Evolutionary conservation across 495 filamentous ascomycete genomes (phyloP).

Genomic region (Penicillium lagena): DNA sequence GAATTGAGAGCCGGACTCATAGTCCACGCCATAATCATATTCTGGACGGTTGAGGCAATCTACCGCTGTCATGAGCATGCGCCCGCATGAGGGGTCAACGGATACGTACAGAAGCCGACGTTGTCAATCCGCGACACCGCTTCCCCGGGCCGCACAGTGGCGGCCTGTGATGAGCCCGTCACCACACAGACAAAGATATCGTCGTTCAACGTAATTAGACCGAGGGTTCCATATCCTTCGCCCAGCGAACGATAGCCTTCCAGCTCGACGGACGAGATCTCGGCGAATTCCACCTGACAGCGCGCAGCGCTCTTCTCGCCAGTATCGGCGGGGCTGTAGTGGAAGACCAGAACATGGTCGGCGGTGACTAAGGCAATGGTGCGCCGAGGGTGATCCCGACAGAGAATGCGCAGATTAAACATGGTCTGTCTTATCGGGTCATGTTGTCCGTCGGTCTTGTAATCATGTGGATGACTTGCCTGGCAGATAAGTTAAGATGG

Average conservation of each 20-base stretch:
- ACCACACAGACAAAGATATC: slow-evolving; percentile 95
- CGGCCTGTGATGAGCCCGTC: slow-evolving; percentile 67
- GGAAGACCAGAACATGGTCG: slow-evolving; percentile 76
- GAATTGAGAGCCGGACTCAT: slow-evolving; percentile 51
- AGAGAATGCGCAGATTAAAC: slow-evolving; percentile 35
- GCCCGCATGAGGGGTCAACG: background rate
- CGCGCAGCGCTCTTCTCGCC: slow-evolving; percentile 46
- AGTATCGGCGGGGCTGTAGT: slow-evolving; percentile 56
- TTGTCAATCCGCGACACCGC: slow-evolving; percentile 77
- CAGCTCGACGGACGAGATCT: slow-evolving; percentile 57
- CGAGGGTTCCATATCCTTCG: slow-evolving; percentile 82
- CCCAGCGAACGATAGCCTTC: slow-evolving; percentile 67
- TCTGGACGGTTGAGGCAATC: slow-evolving; percentile 79
- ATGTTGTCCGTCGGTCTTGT: no score
- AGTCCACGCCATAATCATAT: slow-evolving; percentile 66
- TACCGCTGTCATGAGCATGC: slow-evolving; percentile 14
- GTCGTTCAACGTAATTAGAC: slow-evolving; percentile 74
- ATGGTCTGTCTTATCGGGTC: slow-evolving; percentile 14
- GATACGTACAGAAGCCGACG: slow-evolving; percentile 72
- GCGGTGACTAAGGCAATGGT: slow-evolving; percentile 76
- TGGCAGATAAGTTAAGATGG: no score
- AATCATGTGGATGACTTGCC: no score
- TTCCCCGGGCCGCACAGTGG: slow-evolving; percentile 79
- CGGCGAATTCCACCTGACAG: slow-evolving; percentile 84
- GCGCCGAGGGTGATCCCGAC: slow-evolving; percentile 68